These are phyloP conservation scores for Dothidotthia symphoricarpi DNA, from an alignment of 2,329 filamentous ascomycete genomes.

Conservation along the genomic window DNA sequence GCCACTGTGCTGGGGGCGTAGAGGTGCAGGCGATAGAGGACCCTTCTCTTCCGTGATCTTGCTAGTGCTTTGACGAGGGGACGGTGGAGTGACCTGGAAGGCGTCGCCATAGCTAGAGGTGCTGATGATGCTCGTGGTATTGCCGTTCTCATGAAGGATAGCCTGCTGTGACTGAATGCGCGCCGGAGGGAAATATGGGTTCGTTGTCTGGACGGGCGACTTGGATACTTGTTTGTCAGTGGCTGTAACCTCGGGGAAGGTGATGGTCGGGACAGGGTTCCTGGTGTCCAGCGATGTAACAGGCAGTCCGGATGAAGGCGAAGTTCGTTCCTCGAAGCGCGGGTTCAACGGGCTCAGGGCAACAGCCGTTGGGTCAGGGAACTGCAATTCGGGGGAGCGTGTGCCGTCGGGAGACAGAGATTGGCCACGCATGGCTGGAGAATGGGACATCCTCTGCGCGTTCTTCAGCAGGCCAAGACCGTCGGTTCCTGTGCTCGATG, in stretches of 20 bases:
- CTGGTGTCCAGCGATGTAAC: slow-evolving; percentile 7
- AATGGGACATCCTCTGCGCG: slow-evolving; percentile 58
- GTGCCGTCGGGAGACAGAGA: slow-evolving; percentile 37
- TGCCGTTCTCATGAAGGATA: slow-evolving; percentile 33
- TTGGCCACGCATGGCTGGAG: slow-evolving; percentile 47
- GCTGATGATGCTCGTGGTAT: slow-evolving; percentile 47
- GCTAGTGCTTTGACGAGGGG: slow-evolving; percentile 34
- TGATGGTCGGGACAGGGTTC: slow-evolving; percentile 17
- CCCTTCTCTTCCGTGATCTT: slow-evolving; percentile 13
- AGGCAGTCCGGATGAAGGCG: slow-evolving; percentile 15
- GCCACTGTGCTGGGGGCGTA: slow-evolving; percentile 19
- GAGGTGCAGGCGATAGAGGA: slow-evolving; percentile 31
- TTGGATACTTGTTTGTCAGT: slow-evolving; percentile 26
- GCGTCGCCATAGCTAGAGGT: slow-evolving; percentile 56
- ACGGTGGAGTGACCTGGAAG: slow-evolving; percentile 50
- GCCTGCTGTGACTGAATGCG: slow-evolving; percentile 40
- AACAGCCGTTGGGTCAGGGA: slow-evolving; percentile 30
- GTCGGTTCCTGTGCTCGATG: slow-evolving; percentile 50
- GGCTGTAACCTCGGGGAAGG: slow-evolving; percentile 19
- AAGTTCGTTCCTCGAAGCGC: slow-evolving; percentile 15
- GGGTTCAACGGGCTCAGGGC: slow-evolving; percentile 34
- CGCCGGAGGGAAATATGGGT: slow-evolving; percentile 14
- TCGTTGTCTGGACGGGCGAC: slow-evolving; percentile 22
- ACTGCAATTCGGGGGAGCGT: slow-evolving; percentile 35
- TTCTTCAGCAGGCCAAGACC: slow-evolving; percentile 55